Evolutionary conservation across 73 alveolate genomes (phyloP).

Genomic region (Paramecium octaurelia): DNA sequence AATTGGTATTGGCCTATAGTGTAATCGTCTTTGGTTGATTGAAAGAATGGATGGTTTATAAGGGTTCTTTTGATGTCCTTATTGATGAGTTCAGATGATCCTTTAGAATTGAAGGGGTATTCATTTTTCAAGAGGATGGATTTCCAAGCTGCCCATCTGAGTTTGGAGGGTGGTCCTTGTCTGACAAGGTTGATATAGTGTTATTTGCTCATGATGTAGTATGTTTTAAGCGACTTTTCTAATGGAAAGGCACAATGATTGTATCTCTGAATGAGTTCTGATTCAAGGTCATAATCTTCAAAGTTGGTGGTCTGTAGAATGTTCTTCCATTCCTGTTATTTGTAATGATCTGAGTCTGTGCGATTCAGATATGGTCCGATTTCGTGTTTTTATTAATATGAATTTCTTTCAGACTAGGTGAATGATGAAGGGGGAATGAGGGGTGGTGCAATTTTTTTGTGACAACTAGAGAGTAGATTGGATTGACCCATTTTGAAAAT

Average conservation of each 20-base stretch:
- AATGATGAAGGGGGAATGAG: not conserved
- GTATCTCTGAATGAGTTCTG: not conserved
- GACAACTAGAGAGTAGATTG: not conserved
- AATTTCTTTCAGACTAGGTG: not conserved
- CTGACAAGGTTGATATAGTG: not conserved
- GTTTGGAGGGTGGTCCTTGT: not conserved
- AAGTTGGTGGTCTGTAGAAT: not conserved
- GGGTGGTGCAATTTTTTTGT: not conserved
- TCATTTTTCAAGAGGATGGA: not conserved
- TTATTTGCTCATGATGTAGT: not conserved
- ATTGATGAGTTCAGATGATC: not conserved
- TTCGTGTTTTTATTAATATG: not conserved
- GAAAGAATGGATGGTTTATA: not conserved
- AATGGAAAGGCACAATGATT: not conserved
- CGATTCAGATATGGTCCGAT: not conserved
- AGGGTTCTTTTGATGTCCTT: constrained; percentile 25
- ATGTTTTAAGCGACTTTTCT: not conserved
- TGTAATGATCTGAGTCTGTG: not conserved
- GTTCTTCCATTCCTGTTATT: not conserved
- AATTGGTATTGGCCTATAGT: not conserved
- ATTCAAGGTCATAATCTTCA: not conserved
- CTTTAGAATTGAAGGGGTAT: not conserved
- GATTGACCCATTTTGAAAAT: not conserved
- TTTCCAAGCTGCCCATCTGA: not conserved
- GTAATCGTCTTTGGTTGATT: not conserved